phyloP scores from a whole-genome alignment of 2,329 filamentous ascomycete species.

The Pezicula radicicola region DNA sequence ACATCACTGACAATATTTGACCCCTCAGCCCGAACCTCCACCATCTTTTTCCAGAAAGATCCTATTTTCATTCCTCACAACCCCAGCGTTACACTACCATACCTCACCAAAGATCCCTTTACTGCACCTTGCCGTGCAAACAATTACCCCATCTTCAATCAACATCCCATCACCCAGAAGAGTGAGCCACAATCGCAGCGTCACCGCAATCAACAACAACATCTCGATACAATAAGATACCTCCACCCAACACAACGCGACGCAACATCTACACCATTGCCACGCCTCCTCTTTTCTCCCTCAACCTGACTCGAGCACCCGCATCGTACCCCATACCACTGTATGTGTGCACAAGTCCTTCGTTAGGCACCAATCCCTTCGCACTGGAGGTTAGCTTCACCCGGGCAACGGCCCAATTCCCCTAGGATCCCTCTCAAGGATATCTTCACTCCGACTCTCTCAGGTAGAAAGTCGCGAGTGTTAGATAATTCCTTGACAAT shows the following conservation, averaged over 20 bases:
- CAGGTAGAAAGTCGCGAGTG: slow-evolving; percentile 26
- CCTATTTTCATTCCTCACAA: not conserved
- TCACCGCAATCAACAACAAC: not conserved
- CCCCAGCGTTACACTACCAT: not conserved
- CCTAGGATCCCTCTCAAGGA: slow-evolving; percentile 13
- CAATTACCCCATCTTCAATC: not conserved
- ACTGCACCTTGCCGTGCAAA: not conserved
- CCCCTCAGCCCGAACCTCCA: too few species aligned
- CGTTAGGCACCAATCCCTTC: not conserved
- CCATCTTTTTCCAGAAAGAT: not conserved
- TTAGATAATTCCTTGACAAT: slow-evolving; percentile 24
- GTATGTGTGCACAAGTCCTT: not conserved
- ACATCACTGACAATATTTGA: too few species aligned
- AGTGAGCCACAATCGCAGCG: not conserved
- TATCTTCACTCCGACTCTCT: slow-evolving; percentile 30
- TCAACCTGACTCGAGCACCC: not conserved
- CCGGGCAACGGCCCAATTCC: slow-evolving; percentile 4
- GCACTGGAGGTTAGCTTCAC: not conserved
- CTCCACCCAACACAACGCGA: not conserved
- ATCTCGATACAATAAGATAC: not conserved
- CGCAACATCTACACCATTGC: not conserved
- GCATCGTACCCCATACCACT: not conserved
- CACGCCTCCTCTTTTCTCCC: not conserved
- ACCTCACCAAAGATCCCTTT: not conserved
- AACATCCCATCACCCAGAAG: not conserved